Evolutionary conservation across 805 yeast species (phyloP).

Genomic region (Kodamaea sagamina): DNA sequence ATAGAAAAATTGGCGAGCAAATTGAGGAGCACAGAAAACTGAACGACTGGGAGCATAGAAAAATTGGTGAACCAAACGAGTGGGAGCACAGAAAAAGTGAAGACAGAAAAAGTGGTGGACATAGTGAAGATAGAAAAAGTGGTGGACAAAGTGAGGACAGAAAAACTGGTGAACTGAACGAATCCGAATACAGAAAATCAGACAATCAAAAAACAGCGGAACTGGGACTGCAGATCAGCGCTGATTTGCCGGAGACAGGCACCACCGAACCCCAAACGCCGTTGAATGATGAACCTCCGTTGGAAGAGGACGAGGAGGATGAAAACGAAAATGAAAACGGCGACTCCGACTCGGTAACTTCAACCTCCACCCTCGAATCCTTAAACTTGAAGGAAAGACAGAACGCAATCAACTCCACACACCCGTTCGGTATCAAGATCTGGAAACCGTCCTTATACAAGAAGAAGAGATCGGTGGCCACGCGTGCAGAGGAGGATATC

Average conservation of each 20-base stretch:
- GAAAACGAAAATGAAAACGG: constrained; percentile 23
- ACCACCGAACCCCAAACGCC: constrained; percentile 3
- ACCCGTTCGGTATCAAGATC: constrained; percentile 96
- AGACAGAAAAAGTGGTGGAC: no score
- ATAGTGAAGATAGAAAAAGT: no score
- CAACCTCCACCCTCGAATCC: constrained; percentile 58
- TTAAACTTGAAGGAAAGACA: constrained; percentile 90
- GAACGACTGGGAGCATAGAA: no score
- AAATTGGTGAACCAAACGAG: no score
- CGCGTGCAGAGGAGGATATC: constrained; percentile 89
- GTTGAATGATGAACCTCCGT: background rate
- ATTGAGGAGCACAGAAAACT: no score
- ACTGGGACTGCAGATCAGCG: constrained; percentile 2
- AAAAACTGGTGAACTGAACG: no score
- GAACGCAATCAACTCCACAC: constrained; percentile 93
- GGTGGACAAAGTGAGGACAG: no score
- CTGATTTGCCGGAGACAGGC: constrained; percentile 6
- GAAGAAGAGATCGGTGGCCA: constrained; percentile 86
- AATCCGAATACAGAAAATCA: no score
- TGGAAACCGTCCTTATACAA: constrained; percentile 99
- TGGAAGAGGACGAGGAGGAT: constrained; percentile 11
- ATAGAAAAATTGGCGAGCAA: background rate
- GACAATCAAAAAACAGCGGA: no score
- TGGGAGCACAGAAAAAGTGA: no score
- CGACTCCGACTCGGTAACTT: constrained; percentile 29